Evolutionary conservation across 139 green algal species (phyloP), one percentile per base, ranked within the genome.

Genomic region (Chlamydomonas urium): DNA sequence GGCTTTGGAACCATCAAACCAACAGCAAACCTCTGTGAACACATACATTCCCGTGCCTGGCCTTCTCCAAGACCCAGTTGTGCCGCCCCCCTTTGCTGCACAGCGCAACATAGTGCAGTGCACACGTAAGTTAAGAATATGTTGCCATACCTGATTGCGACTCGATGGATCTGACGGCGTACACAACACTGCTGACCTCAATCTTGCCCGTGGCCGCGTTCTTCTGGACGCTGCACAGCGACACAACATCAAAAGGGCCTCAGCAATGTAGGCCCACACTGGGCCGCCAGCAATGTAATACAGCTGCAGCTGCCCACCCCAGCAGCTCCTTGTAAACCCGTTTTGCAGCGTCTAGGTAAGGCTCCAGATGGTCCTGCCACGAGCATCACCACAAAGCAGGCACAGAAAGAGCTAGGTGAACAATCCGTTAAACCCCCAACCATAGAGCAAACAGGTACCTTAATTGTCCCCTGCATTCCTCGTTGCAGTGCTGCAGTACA

Each of bases 201-300:
- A 89, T 36, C 36, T 74, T 66, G 29, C 75, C 77, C 1, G 60
- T 69, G 57, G 33, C 62, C 3, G 65, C 34, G 53, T 72, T 72
- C 73, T 82, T 87, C 29, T 89, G 83, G 1, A 84, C 83, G 36
- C 83, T 89, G 73, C n/a, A n/a, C n/a, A n/a, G n/a, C n/a, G n/a
- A n/a, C n/a, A n/a, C n/a, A n/a, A n/a, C n/a, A n/a, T n/a, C n/a
- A n/a, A n/a, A n/a, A n/a, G n/a, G n/a, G n/a, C n/a, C n/a, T n/a
- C n/a, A n/a, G n/a, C n/a, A n/a, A n/a, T n/a, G n/a, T n/a, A n/a
- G n/a, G n/a, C n/a, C n/a, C n/a, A n/a, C n/a, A n/a, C n/a, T n/a
- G n/a, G n/a, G n/a, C n/a, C n/a, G n/a, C n/a, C n/a, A n/a, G n/a
- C n/a, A n/a, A n/a, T n/a, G n/a, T n/a, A n/a, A n/a, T n/a, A n/a